These are phyloP conservation scores for Meyerozyma elateridarum DNA, from an alignment of 1,139 yeast genomes.

Conservation along the genomic window DNA sequence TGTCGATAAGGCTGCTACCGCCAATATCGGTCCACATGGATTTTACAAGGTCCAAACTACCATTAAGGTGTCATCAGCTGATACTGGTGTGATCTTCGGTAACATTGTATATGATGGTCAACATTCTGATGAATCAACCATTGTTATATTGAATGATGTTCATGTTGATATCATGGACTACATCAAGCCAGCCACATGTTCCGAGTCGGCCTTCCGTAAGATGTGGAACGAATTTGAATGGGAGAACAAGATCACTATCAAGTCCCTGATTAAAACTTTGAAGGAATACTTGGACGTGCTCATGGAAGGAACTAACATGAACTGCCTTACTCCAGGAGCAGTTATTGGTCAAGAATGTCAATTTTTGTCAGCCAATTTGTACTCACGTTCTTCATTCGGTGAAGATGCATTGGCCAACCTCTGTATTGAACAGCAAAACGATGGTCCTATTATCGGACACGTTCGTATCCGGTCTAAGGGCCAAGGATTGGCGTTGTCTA, in stretches of 20 bases:
- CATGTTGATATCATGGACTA: slow-evolving; percentile 97
- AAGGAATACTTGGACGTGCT: slow-evolving; percentile 77
- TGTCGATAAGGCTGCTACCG: slow-evolving; percentile 88
- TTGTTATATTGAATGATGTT: slow-evolving; percentile 90
- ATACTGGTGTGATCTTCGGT: slow-evolving; percentile 85
- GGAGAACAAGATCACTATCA: slow-evolving; percentile 96
- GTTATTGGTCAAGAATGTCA: slow-evolving; percentile 82
- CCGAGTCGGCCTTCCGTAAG: slow-evolving; percentile 86
- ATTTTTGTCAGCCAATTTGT: slow-evolving; percentile 89
- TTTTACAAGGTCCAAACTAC: slow-evolving; percentile 88
- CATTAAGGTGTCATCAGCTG: slow-evolving; percentile 93
- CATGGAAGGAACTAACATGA: slow-evolving; percentile 87
- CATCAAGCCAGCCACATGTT: slow-evolving; percentile 87
- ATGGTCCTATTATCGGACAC: slow-evolving; percentile 85
- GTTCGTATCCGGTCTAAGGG: slow-evolving; percentile 97
- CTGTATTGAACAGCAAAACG: slow-evolving; percentile 78
- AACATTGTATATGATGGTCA: slow-evolving; percentile 95
- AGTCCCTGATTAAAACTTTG: slow-evolving; percentile 62
- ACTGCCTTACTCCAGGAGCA: slow-evolving; percentile 89
- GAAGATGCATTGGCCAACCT: slow-evolving; percentile 96
- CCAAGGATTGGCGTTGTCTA: slow-evolving; percentile 90
- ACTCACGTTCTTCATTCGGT: slow-evolving; percentile 91
- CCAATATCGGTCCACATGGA: slow-evolving; percentile 93
- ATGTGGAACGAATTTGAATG: slow-evolving; percentile 99
- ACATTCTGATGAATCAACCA: slow-evolving; percentile 84